phyloP scores from a whole-genome alignment of 1,284 basidiomycete genomes.

The Singerocomus rubriflavus region DNA sequence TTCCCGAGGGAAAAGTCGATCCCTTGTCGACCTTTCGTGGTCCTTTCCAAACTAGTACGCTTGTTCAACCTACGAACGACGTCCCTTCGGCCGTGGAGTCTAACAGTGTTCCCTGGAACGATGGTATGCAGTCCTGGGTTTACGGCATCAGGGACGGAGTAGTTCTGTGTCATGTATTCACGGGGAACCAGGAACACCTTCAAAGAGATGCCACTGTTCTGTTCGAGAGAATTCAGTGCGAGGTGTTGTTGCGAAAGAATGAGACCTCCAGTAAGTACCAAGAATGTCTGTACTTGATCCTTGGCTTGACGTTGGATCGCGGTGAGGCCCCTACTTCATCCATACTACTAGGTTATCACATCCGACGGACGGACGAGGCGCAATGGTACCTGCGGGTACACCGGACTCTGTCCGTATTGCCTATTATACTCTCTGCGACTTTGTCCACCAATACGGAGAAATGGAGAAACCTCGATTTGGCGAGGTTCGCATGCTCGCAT shows the following conservation, averaged over 20 bases:
- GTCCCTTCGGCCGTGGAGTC: slow-evolving; percentile 23
- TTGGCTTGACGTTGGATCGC: slow-evolving; percentile 1
- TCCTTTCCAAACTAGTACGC: slow-evolving; percentile 23
- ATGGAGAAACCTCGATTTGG: slow-evolving; percentile 24
- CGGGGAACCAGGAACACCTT: slow-evolving; percentile 34
- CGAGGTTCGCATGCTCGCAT: slow-evolving; percentile 32
- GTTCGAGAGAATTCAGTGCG: slow-evolving; percentile 33
- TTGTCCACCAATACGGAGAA: slow-evolving; percentile 22
- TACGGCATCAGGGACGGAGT: slow-evolving; percentile 27
- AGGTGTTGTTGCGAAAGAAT: slow-evolving; percentile 30
- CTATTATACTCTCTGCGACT: slow-evolving; percentile 24
- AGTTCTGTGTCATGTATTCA: slow-evolving; percentile 38
- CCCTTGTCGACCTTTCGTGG: slow-evolving; percentile 32
- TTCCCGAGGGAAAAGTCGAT: slow-evolving; percentile 18
- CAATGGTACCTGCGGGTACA: slow-evolving; percentile 23
- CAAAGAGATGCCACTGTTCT: slow-evolving; percentile 33
- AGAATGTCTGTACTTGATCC: background rate
- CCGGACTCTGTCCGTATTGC: slow-evolving; percentile 29
- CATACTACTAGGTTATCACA: slow-evolving; percentile 19
- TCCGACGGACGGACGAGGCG: slow-evolving; percentile 7
- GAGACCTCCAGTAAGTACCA: slow-evolving; percentile 23
- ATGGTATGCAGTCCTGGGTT: slow-evolving; percentile 32
- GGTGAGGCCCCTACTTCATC: slow-evolving; percentile 33
- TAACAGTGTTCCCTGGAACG: slow-evolving; percentile 19
- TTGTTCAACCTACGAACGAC: slow-evolving; percentile 29